phyloP scores from a whole-genome alignment of 768 basidiomycete species.

The Crepidotus variabilis region DNA sequence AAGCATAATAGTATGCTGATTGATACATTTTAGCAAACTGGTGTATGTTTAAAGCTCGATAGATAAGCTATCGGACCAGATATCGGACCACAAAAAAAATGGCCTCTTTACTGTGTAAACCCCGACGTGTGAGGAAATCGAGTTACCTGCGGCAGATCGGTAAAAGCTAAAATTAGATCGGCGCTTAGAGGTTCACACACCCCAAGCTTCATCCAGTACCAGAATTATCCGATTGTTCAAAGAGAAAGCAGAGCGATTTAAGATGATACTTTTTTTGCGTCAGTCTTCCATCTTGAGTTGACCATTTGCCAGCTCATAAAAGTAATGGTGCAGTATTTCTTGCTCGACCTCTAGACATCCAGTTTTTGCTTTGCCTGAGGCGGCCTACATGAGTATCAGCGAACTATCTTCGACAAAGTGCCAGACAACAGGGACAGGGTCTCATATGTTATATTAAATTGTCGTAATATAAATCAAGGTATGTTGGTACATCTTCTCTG shows the following conservation, averaged over 20 bases:
- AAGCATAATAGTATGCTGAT: background rate
- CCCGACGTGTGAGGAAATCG: too few relatives aligned
- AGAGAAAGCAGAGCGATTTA: too few relatives aligned
- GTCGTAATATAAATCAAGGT: constrained; percentile 25
- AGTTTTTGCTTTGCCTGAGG: constrained; percentile 2
- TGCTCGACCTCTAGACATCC: constrained; percentile 2
- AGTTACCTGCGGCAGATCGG: too few relatives aligned
- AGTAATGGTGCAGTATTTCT: background rate
- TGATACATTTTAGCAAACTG: background rate
- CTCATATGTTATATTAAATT: constrained; percentile 13
- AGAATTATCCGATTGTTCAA: too few relatives aligned
- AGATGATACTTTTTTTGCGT: too few relatives aligned
- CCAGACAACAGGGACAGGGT: background rate
- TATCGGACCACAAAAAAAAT: background rate
- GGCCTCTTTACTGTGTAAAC: too few relatives aligned
- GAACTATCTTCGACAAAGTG: background rate
- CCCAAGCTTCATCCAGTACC: too few relatives aligned
- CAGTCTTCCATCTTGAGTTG: constrained; percentile 9
- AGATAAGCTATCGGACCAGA: background rate
- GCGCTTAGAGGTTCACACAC: too few relatives aligned
- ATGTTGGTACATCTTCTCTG: constrained; percentile 19
- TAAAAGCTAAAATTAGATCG: too few relatives aligned
- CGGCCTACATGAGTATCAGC: background rate
- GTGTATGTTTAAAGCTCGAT: background rate
- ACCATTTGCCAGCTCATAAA: constrained; percentile 19